A percentile compares a stretch with the other conserved stretches of the same genome.
These are phyloP conservation scores for Penicillium mononematosum DNA, from an alignment of 495 filamentous ascomycete genomes.

Conservation along the genomic window DNA sequence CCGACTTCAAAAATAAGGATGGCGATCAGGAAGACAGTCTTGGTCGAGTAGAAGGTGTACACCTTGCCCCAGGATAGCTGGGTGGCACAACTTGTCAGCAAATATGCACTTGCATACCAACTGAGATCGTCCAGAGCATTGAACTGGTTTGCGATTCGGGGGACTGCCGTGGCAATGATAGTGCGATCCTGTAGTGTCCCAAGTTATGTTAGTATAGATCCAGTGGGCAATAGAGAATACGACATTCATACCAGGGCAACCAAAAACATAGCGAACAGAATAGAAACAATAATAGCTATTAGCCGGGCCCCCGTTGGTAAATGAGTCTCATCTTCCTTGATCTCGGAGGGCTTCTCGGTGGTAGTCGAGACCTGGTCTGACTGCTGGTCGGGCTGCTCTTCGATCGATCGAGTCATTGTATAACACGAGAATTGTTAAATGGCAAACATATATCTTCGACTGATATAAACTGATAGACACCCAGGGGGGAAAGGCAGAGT, in stretches of 20 bases:
- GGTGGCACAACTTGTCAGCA: conserved; percentile 48
- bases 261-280: conserved; percentile 32
- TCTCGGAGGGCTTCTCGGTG: conserved; percentile 8
- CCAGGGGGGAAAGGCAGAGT: neutral
- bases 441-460: neutral
- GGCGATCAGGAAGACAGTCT: conserved; percentile 57
- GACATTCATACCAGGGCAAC: conserved; percentile 34
- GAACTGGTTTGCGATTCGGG: conserved; percentile 66
- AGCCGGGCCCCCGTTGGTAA: neutral
- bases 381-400: neutral
- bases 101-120: conserved; percentile 55
- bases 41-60: conserved; percentile 61
- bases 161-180: conserved; percentile 72
- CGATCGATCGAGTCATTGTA: neutral
- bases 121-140: conserved; percentile 58
- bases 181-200: conserved; percentile 49
- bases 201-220: neutral
- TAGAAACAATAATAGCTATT: conserved; percentile 27
- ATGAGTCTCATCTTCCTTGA: neutral
- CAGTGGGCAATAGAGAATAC: neutral
- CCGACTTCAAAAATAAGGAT: conserved; percentile 62
- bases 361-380: neutral
- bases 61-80: conserved; percentile 56
- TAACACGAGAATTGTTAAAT: neutral
- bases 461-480: neutral